Conservation (phyloP, 768 basidiomycete genomes). For the Lactifluus volemus region DNA sequence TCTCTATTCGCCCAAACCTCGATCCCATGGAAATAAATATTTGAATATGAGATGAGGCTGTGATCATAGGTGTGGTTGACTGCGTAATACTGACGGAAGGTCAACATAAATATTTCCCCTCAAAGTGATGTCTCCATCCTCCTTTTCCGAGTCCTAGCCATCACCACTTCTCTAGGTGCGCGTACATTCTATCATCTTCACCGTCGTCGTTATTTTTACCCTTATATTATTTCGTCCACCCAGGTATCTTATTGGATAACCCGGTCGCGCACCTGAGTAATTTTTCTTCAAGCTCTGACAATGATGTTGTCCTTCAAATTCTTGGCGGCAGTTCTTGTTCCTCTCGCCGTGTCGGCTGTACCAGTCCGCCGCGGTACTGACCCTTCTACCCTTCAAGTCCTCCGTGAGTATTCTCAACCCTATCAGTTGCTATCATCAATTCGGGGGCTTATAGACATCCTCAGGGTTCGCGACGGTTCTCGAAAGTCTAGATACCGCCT, state of each 20-base stretch:
- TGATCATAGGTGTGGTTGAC: too few relatives aligned
- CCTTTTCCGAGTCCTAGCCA: too few relatives aligned
- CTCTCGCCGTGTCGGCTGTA: conserved; percentile 41
- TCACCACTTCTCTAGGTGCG: background rate
- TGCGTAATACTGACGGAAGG: too few relatives aligned
- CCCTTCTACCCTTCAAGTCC: conserved; percentile 38
- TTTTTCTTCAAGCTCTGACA: conserved; percentile 24
- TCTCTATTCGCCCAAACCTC: too few relatives aligned
- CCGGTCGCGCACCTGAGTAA: conserved; percentile 52
- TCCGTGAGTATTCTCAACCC: conserved; percentile 36
- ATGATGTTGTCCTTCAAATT: conserved; percentile 36
- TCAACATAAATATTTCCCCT: too few relatives aligned
- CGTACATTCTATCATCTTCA: background rate
- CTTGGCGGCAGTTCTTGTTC: conserved; percentile 33
- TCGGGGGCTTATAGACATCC: background rate
- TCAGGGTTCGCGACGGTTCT: conserved; percentile 69
- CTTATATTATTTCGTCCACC: background rate
- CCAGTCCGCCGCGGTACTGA: conserved; percentile 35
- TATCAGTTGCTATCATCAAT: conserved; percentile 3
- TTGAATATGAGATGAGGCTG: too few relatives aligned
- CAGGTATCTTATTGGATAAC: conserved; percentile 45
- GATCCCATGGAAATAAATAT: too few relatives aligned
- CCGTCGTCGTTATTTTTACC: background rate
- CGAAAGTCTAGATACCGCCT: conserved; percentile 61
- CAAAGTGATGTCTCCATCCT: too few relatives aligned